A percentile compares a stretch with the other conserved stretches of the same genome.
phyloP scores from a whole-genome alignment of 2,329 filamentous ascomycete genomes.

The Botrytis hyacinthi region DNA sequence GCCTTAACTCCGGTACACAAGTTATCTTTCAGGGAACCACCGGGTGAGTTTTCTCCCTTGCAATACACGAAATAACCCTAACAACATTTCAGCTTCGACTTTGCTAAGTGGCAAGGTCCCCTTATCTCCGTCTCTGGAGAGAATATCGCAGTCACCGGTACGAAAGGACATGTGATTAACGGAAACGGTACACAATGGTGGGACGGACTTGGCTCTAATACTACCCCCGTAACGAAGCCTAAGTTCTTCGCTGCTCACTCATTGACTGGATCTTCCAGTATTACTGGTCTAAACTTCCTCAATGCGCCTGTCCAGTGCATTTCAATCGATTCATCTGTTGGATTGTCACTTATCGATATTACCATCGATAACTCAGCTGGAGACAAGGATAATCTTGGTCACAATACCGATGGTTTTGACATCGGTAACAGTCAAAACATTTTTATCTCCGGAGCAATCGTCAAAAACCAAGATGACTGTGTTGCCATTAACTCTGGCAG shows the following conservation, averaged over 20 bases:
- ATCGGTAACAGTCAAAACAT: conserved; percentile 46
- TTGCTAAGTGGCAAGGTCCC: conserved; percentile 63
- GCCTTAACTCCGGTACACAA: conserved; percentile 48
- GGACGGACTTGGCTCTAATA: conserved; percentile 58
- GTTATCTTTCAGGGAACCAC: conserved; percentile 18
- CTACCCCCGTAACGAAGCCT: conserved; percentile 57
- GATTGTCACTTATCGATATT: conserved; percentile 48
- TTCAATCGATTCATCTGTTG: conserved; percentile 44
- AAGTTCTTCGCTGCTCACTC: conserved; percentile 59
- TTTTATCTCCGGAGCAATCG: conserved; percentile 49
- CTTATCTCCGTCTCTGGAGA: conserved; percentile 48
- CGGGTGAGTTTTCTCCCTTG: background rate
- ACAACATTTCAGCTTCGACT: conserved; percentile 50
- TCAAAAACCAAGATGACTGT: conserved; percentile 60
- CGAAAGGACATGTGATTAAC: conserved; percentile 46
- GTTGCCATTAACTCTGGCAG: conserved; percentile 56
- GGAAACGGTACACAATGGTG: conserved; percentile 50
- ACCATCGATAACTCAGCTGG: conserved; percentile 59
- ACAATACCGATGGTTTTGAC: conserved; percentile 57
- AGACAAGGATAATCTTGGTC: conserved; percentile 42
- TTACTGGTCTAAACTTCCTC: conserved; percentile 50
- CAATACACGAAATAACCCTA: background rate
- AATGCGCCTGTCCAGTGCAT: conserved; percentile 56
- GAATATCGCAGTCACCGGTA: conserved; percentile 30
- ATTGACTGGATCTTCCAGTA: conserved; percentile 48